These are phyloP conservation scores for Colletotrichum sp. DNA, from an alignment of 2,329 filamentous ascomycete species.

Conservation along the genomic window DNA sequence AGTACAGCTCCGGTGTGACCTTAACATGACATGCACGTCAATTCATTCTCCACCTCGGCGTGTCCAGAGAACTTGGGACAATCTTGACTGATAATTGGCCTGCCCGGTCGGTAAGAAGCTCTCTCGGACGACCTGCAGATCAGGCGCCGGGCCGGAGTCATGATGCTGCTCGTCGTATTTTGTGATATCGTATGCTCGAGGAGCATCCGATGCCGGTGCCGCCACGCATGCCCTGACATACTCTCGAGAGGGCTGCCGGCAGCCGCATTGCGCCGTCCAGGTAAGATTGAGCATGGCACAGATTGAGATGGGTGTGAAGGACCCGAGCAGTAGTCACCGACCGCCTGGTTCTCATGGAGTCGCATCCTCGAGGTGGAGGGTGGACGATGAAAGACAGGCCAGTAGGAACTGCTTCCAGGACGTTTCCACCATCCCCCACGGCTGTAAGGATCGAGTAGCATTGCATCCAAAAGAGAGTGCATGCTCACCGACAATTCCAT, in stretches of 20 bases:
- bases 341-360: not conserved
- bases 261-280: not conserved
- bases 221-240: not conserved
- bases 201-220: not conserved
- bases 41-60: not conserved
- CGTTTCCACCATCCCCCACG: not conserved
- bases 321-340: not conserved
- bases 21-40: not conserved
- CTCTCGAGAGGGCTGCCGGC: not conserved
- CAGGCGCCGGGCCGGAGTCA: not conserved
- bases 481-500: slow-evolving; percentile 11
- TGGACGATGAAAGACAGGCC: not conserved
- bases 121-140: not conserved
- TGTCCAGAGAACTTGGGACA: not conserved
- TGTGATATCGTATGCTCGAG: not conserved
- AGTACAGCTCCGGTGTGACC: not conserved
- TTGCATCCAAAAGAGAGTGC: not conserved
- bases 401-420: not conserved
- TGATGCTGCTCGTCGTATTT: not conserved
- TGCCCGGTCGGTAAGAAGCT: not conserved
- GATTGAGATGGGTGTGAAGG: not conserved
- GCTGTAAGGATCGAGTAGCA: not conserved
- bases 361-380: not conserved
- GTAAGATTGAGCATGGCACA: not conserved
- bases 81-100: not conserved